phyloP scores from a whole-genome alignment of 192 early-diverging fungal species.

The Entrophospora sp. region DNA sequence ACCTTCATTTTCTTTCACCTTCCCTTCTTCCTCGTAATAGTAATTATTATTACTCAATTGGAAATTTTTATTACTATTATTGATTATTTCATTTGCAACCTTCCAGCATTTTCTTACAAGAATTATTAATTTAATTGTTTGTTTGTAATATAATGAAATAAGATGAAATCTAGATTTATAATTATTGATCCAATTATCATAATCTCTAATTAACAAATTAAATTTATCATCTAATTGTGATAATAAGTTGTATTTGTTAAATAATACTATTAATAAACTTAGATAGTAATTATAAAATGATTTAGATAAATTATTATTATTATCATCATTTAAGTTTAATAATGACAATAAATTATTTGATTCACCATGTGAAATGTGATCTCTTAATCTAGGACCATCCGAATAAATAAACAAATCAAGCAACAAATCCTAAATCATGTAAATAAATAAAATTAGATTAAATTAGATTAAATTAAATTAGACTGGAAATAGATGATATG shows the following conservation, averaged over 20 bases:
- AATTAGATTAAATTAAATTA: too few relatives aligned
- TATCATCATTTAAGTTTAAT: too few relatives aligned
- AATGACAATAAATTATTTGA: background rate
- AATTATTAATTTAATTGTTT: background rate
- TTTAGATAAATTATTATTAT: background rate
- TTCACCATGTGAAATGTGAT: constrained; percentile 21
- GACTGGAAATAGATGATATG: too few relatives aligned
- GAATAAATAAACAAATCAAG: constrained; percentile 21
- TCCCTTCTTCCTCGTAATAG: too few relatives aligned
- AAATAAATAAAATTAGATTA: too few relatives aligned
- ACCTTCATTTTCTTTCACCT: too few relatives aligned
- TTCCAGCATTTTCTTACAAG: constrained; percentile 16
- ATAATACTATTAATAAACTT: constrained; percentile 8
- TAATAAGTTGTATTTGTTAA: background rate
- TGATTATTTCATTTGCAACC: background rate
- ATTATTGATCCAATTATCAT: constrained; percentile 1
- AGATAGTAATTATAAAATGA: constrained; percentile 2
- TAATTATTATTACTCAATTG: background rate
- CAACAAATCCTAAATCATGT: constrained; percentile 8
- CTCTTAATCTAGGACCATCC: constrained; percentile 12
- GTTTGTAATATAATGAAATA: background rate
- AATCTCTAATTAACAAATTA: too few relatives aligned
- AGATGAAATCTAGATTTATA: constrained; percentile 16
- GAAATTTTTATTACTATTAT: background rate
- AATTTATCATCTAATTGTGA: too few relatives aligned